Evolutionary conservation across 2,329 filamentous ascomycete species (phyloP).

Genomic region (Tolypocladium cylindrosporum): DNA sequence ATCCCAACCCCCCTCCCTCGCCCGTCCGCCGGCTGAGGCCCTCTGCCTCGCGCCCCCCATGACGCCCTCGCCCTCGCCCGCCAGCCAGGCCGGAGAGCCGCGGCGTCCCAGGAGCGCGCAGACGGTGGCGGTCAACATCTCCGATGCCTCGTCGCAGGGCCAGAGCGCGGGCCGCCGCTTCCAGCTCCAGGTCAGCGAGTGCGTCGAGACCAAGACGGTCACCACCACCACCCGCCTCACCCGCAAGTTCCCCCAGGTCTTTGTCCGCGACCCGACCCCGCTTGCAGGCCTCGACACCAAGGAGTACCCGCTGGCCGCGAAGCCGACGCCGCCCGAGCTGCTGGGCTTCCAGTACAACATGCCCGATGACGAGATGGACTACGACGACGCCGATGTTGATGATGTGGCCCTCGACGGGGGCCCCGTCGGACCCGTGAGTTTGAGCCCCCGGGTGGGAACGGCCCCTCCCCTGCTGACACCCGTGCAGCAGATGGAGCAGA

Average conservation of each 20-base stretch:
- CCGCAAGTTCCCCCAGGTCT: constrained; percentile 72
- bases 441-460: not conserved
- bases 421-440: not conserved
- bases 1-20: not conserved
- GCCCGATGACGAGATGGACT: constrained; percentile 21
- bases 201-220: constrained; percentile 60
- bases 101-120: constrained; percentile 22
- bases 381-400: constrained; percentile 12
- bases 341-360: constrained; percentile 65
- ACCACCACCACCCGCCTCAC: constrained; percentile 91
- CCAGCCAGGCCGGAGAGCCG: constrained; percentile 26
- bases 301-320: constrained; percentile 77
- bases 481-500: constrained; percentile 10
- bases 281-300: constrained; percentile 71
- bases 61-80: constrained; percentile 24
- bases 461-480: constrained; percentile 1
- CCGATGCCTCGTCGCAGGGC: constrained; percentile 25
- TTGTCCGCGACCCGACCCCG: constrained; percentile 62
- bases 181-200: constrained; percentile 52
- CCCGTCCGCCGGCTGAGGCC: constrained; percentile 6
- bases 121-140: constrained; percentile 38
- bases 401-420: not conserved
- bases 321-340: constrained; percentile 71
- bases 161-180: constrained; percentile 21
- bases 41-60: constrained; percentile 15